phyloP scores from a whole-genome alignment of 2,329 filamentous ascomycete species.

The Hortaea werneckii region DNA sequence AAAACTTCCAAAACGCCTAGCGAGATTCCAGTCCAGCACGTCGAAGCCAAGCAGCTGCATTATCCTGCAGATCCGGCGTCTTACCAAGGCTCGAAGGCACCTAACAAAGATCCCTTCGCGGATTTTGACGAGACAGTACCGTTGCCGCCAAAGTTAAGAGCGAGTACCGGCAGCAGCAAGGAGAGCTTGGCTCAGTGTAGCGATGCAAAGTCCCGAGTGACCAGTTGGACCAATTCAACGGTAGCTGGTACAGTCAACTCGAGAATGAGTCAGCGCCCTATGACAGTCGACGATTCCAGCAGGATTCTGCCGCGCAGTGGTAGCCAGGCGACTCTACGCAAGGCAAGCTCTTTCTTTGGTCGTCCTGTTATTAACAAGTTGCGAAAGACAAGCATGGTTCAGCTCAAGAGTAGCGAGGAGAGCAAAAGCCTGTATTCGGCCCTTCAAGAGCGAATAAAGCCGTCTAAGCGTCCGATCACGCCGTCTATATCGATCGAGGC shows the following conservation, averaged over 20 bases:
- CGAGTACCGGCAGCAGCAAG: slow-evolving; percentile 31
- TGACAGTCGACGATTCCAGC: slow-evolving; percentile 5
- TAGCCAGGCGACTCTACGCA: slow-evolving; percentile 15
- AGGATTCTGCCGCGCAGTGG: slow-evolving; percentile 7
- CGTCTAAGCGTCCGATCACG: slow-evolving; percentile 6
- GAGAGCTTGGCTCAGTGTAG: slow-evolving; percentile 30
- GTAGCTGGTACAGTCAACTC: slow-evolving; percentile 44
- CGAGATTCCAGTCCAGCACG: slow-evolving; percentile 40
- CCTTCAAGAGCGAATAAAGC: slow-evolving; percentile 41
- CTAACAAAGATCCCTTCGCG: slow-evolving; percentile 12
- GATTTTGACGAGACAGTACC: slow-evolving; percentile 13
- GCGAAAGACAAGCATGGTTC: slow-evolving; percentile 18
- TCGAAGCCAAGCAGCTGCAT: slow-evolving; percentile 30
- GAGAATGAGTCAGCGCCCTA: slow-evolving; percentile 9
- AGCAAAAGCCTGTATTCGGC: slow-evolving; percentile 54
- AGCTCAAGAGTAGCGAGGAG: slow-evolving; percentile 32
- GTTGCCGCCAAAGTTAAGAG: slow-evolving; percentile 18
- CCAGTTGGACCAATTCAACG: slow-evolving; percentile 61
- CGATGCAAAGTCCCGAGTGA: slow-evolving; percentile 54
- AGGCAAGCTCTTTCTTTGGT: slow-evolving; percentile 22
- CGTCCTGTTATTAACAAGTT: slow-evolving; percentile 18
- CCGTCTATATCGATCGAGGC: neutral
- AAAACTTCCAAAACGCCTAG: slow-evolving; percentile 28
- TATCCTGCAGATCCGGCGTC: slow-evolving; percentile 6
- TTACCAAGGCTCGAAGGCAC: neutral